A percentile compares a stretch with the other conserved stretches of the same genome.
Evolutionary conservation across 768 basidiomycete genomes (phyloP).

Genomic region (Lactarius tabidus): DNA sequence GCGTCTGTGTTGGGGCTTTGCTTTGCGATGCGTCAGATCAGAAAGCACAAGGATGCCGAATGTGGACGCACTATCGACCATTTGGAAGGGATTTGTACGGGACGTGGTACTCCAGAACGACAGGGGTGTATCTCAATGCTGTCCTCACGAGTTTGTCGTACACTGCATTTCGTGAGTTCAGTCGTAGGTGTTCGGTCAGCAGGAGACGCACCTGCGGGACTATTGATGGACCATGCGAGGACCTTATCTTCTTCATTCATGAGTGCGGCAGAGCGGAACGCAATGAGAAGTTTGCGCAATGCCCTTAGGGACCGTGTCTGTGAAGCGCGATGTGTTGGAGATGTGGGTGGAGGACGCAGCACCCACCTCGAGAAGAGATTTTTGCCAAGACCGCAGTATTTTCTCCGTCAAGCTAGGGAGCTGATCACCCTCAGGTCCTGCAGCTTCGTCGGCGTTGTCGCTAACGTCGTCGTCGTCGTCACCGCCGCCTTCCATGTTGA

Average conservation of each 20-base stretch:
- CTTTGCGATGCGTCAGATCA: conserved; percentile 38
- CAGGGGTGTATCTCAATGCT: conserved; percentile 83
- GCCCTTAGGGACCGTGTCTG: conserved; percentile 85
- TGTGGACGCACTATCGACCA: conserved; percentile 74
- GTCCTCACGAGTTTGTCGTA: conserved; percentile 91
- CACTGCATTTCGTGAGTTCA: conserved; percentile 45
- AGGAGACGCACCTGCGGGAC: conserved; percentile 54
- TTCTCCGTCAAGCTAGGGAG: conserved; percentile 62
- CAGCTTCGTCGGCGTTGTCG: conserved; percentile 45
- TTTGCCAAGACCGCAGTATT: conserved; percentile 81
- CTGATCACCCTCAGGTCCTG: conserved; percentile 41
- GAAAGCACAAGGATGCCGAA: neutral
- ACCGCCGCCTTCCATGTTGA: conserved; percentile 43
- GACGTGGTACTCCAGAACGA: conserved; percentile 81
- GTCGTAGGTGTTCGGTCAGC: neutral
- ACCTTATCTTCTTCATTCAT: conserved; percentile 83
- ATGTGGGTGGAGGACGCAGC: neutral
- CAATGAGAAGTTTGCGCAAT: conserved; percentile 77
- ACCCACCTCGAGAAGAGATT: conserved; percentile 74
- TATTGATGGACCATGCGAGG: conserved; percentile 85
- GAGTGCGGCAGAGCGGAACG: conserved; percentile 86
- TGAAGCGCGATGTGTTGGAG: conserved; percentile 2
- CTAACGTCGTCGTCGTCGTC: conserved; percentile 44
- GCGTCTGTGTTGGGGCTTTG: conserved; percentile 78
- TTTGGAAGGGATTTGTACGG: conserved; percentile 79